Evolutionary conservation across 2,329 filamentous ascomycete species (phyloP).

Genomic region (Penicillium sp.): DNA sequence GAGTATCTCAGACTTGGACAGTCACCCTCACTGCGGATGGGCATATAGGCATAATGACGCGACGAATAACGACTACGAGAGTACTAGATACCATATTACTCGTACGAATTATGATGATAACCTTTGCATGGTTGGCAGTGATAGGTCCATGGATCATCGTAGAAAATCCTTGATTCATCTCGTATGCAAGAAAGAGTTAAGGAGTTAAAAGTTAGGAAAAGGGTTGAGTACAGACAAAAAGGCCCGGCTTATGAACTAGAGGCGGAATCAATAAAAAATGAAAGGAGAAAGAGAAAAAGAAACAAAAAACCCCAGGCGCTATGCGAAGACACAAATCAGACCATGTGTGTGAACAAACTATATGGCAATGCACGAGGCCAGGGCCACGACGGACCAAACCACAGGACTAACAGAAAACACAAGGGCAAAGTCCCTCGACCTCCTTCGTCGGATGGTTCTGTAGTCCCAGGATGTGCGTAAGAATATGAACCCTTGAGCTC

Average conservation of each 20-base stretch:
- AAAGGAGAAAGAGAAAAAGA: slow-evolving; percentile 17
- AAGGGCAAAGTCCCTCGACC: not conserved
- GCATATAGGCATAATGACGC: too few relatives aligned
- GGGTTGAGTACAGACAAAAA: slow-evolving; percentile 18
- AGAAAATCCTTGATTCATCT: too few relatives aligned
- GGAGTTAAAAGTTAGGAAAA: slow-evolving; percentile 8
- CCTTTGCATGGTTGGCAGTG: too few relatives aligned
- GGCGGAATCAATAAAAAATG: slow-evolving; percentile 5
- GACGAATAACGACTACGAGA: too few relatives aligned
- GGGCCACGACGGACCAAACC: slow-evolving; percentile 3
- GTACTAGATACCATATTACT: too few relatives aligned
- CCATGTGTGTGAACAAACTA: slow-evolving; percentile 22
- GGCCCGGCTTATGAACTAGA: slow-evolving; percentile 7
- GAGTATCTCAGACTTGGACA: slow-evolving; percentile 14
- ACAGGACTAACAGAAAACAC: not conserved
- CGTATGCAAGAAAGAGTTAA: too few relatives aligned
- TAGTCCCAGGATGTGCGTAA: slow-evolving; percentile 1
- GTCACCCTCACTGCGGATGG: too few relatives aligned
- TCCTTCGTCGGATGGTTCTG: not conserved
- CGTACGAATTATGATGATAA: too few relatives aligned
- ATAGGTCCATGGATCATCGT: too few relatives aligned
- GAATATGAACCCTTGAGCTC: slow-evolving; percentile 1
- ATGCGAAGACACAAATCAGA: slow-evolving; percentile 37
- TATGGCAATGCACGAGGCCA: slow-evolving; percentile 19
- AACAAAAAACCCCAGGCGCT: slow-evolving; percentile 36